These are phyloP conservation scores for Salix dunnii DNA, from an alignment of 345 rosid genomes.

Conservation along the genomic window DNA sequence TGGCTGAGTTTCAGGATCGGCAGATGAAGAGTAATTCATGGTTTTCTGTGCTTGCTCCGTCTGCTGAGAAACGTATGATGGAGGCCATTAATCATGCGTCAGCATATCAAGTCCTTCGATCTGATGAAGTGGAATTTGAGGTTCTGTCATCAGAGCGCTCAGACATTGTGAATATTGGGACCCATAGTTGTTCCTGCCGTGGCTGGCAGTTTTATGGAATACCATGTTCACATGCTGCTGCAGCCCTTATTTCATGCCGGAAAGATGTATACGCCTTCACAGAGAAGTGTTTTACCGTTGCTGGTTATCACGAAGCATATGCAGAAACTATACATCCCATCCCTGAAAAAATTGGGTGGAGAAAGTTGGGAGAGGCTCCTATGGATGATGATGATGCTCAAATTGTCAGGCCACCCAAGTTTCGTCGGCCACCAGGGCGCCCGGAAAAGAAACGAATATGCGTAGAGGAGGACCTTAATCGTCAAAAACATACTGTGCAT, in stretches of 20 bases:
- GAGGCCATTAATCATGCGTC: slow-evolving; percentile 41
- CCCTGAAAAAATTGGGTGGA: slow-evolving; percentile 38
- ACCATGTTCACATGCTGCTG: slow-evolving; percentile 62
- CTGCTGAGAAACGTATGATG: slow-evolving; percentile 39
- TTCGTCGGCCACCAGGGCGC: slow-evolving; percentile 51
- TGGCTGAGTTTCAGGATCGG: slow-evolving; percentile 45
- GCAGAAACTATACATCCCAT: slow-evolving; percentile 36
- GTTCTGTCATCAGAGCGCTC: slow-evolving; percentile 44
- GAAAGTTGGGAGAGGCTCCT: slow-evolving; percentile 25
- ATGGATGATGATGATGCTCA: slow-evolving; percentile 22
- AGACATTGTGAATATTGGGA: slow-evolving; percentile 48
- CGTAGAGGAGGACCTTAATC: slow-evolving; percentile 39
- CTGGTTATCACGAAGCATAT: slow-evolving; percentile 45
- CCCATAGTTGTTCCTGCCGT: slow-evolving; percentile 47
- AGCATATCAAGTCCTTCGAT: slow-evolving; percentile 42
- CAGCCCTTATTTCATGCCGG: slow-evolving; percentile 43
- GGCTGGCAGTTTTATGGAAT: slow-evolving; percentile 56
- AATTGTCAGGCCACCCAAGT: slow-evolving; percentile 46
- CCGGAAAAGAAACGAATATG: slow-evolving; percentile 57
- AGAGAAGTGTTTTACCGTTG: slow-evolving; percentile 49
- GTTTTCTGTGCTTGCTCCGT: slow-evolving; percentile 47
- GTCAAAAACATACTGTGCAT: slow-evolving; percentile 51
- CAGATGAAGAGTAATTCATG: slow-evolving; percentile 34
- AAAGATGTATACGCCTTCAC: slow-evolving; percentile 41
- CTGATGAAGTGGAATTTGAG: slow-evolving; percentile 64